Evolutionary conservation across 169 alveolate genomes (phyloP), one percentile per base, ranked within the genome.

Genomic region (Eimeria brunetti): DNA sequence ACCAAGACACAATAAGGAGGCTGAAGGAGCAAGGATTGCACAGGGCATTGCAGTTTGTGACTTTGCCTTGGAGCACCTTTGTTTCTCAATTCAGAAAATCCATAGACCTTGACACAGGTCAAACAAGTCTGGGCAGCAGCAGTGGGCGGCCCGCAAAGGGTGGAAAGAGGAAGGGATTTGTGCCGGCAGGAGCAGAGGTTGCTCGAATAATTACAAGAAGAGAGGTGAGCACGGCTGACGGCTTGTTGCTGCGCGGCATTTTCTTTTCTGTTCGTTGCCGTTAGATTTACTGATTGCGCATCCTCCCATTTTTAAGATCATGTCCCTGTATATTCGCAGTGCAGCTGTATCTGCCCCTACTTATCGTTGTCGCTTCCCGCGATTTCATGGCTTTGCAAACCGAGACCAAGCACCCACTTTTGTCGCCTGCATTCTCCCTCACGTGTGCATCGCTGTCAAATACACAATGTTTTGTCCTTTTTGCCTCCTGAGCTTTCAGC

Each of bases 161-260:
- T 56, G 41, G 49, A 9, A 30, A 16, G 12, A 51, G 46, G 53
- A 56, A 53, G 69, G 73, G 89, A 8, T 56, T 81, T 33, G 64
- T 81, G 89, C 89, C 89, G 89, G 89, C 89, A 51, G 89, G 89
- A 20, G 89, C 89, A 49, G 89, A 81, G n/a, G 69, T 81, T 81
- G 27, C 73, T 44, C 44, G 89, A 53, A 53, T n/a, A 49, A 36
- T 51, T 18, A 81, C 89, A 81, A 22, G 60, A 33, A 27, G 89
- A 30, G 89, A 81, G 89, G 89, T 51, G 69, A 33, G 89, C 49
- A 53, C 12, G 22, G 12, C 46, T 36, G 80, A 24, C 36, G 16
- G n/a, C 41, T 14, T 64, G 27, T 36, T 16, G 51, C 51, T 8
- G 27, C 46, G 27, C 6, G 11, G 46, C 51, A 69, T 16, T 11